Conservation (phyloP, 2,329 filamentous ascomycete species). For the Myriosclerotinia curreyana region DNA sequence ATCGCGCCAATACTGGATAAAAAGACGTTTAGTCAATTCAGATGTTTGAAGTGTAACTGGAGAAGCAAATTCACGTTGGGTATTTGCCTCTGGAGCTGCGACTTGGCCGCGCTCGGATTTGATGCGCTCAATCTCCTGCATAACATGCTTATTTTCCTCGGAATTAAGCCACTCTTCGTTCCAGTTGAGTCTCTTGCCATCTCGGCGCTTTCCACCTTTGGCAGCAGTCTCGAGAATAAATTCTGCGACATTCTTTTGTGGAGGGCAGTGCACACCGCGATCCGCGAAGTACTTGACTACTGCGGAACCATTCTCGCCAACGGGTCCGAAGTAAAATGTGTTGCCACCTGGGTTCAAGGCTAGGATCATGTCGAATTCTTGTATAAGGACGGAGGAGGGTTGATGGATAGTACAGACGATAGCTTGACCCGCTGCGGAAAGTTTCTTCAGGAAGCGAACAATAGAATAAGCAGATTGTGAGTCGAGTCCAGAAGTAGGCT, state of each 20-base stretch:
- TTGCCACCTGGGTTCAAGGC: slow-evolving; percentile 64
- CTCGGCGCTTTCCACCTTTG: slow-evolving; percentile 46
- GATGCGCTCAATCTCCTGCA: slow-evolving; percentile 60
- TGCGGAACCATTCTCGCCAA: slow-evolving; percentile 62
- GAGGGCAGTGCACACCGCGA: slow-evolving; percentile 63
- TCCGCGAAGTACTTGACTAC: slow-evolving; percentile 67
- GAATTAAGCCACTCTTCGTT: slow-evolving; percentile 71
- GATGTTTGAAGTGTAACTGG: slow-evolving; percentile 59
- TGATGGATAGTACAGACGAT: slow-evolving; percentile 75
- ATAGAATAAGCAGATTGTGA: slow-evolving; percentile 67
- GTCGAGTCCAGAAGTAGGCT: slow-evolving; percentile 69
- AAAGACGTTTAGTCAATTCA: slow-evolving; percentile 67
- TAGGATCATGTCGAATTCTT: slow-evolving; percentile 72
- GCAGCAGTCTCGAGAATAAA: slow-evolving; percentile 65
- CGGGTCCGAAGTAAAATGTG: slow-evolving; percentile 70
- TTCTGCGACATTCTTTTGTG: slow-evolving; percentile 63
- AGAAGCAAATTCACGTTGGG: slow-evolving; percentile 62
- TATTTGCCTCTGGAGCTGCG: slow-evolving; percentile 40
- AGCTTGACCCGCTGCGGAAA: slow-evolving; percentile 63
- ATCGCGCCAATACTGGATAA: slow-evolving; percentile 72
- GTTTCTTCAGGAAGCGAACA: slow-evolving; percentile 65
- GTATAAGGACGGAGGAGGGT: slow-evolving; percentile 64
- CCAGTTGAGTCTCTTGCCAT: slow-evolving; percentile 64
- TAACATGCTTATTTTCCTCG: slow-evolving; percentile 54
- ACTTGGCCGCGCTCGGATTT: slow-evolving; percentile 40